A percentile compares a stretch with the other conserved stretches of the same genome.
Evolutionary conservation across 805 yeast genomes (phyloP).

Genomic region (Zygosaccharomyces pseudorouxii): DNA sequence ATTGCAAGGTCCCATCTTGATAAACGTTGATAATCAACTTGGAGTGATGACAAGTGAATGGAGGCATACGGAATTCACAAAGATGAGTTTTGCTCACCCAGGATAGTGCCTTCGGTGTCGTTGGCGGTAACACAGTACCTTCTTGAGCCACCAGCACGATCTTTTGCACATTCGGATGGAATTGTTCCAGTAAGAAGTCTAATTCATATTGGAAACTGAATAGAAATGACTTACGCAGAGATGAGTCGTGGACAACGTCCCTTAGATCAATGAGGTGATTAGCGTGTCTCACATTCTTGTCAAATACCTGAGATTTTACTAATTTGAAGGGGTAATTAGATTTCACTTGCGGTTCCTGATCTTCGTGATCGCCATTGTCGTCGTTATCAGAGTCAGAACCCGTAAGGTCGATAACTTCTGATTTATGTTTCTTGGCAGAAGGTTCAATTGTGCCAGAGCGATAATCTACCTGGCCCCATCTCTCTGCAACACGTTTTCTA

Average conservation of each 20-base stretch:
- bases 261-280: slow-evolving; percentile 24
- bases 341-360: neutral
- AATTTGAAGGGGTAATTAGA: slow-evolving; percentile 19
- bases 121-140: slow-evolving; percentile 31
- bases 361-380: neutral
- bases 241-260: slow-evolving; percentile 35
- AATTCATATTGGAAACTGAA: slow-evolving; percentile 48
- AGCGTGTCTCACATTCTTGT: slow-evolving; percentile 11
- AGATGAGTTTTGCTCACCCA: slow-evolving; percentile 13
- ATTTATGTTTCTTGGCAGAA: slow-evolving; percentile 3
- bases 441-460: slow-evolving; percentile 4
- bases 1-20: slow-evolving; percentile 42
- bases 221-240: slow-evolving; percentile 39
- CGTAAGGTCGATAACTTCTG: slow-evolving; percentile 16
- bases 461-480: slow-evolving; percentile 18
- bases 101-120: slow-evolving; percentile 9
- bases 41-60: slow-evolving; percentile 55
- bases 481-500: slow-evolving; percentile 17
- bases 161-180: slow-evolving; percentile 15
- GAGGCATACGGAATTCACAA: slow-evolving; percentile 36
- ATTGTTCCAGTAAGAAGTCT: slow-evolving; percentile 37
- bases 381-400: slow-evolving; percentile 1
- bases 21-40: slow-evolving; percentile 61
- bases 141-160: slow-evolving; percentile 33
- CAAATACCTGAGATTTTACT: slow-evolving; percentile 24